Percentiles rank a stretch among this genome's conserved stretches.
These are phyloP conservation scores for Cucumis hystrix DNA, from an alignment of 306 rosid genomes.

Conservation along the genomic window DNA sequence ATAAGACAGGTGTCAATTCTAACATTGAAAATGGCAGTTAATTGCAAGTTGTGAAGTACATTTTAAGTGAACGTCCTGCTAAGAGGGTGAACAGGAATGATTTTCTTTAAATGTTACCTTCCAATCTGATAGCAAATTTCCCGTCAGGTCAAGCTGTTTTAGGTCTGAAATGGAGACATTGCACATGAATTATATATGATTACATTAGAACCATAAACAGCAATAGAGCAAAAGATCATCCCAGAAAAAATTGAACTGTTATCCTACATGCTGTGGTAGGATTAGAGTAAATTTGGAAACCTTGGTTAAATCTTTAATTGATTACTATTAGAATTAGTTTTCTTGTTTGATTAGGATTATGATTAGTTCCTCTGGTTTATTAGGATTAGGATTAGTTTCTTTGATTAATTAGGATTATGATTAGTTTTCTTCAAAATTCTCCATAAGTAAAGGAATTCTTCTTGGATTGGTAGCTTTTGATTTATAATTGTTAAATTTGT, in stretches of 20 bases:
- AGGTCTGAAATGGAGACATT: constrained; percentile 38
- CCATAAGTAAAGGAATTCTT: too few species aligned
- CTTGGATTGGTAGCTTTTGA: too few species aligned
- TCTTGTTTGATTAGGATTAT: too few species aligned
- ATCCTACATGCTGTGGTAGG: too few species aligned
- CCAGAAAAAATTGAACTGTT: background rate
- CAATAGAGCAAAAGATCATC: background rate
- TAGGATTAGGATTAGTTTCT: too few species aligned
- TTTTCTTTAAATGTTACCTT: constrained; percentile 38
- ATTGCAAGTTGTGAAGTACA: background rate
- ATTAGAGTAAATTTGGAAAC: too few species aligned
- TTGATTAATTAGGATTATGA: too few species aligned
- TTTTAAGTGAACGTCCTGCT: constrained; percentile 5
- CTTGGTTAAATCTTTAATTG: too few species aligned
- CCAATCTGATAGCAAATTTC: constrained; percentile 85
- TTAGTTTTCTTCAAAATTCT: too few species aligned
- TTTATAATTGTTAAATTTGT: too few species aligned
- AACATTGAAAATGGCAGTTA: background rate
- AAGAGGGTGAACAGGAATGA: constrained; percentile 1
- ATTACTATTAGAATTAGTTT: too few species aligned
- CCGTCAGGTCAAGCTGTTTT: constrained; percentile 77
- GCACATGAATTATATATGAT: background rate
- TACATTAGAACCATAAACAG: background rate
- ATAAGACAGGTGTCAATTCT: background rate
- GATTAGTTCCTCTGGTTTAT: too few species aligned